phyloP scores from a whole-genome alignment of 495 filamentous ascomycete species.

The Podospora anserina region DNA sequence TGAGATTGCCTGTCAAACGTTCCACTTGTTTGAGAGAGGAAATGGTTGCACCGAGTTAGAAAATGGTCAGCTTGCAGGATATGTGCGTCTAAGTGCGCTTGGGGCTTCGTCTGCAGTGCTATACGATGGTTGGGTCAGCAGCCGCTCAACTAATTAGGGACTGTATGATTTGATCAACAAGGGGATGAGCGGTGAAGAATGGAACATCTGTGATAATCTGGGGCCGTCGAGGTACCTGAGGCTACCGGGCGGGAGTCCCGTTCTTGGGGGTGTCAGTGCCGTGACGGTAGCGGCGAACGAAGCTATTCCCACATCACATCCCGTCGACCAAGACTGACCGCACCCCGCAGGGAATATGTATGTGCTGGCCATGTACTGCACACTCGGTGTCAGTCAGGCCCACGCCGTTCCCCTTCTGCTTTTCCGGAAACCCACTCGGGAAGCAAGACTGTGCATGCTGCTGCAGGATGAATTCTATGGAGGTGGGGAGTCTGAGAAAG shows the following conservation, averaged over 20 bases:
- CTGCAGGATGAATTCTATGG: too few relatives aligned
- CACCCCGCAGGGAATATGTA: neutral
- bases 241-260: slow-evolving; percentile 3
- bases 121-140: slow-evolving; percentile 18
- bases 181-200: slow-evolving; percentile 25
- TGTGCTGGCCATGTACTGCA: neutral
- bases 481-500: neutral
- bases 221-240: slow-evolving; percentile 15
- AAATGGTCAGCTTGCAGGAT: slow-evolving; percentile 17
- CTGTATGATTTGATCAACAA: neutral
- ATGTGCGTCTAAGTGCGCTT: slow-evolving; percentile 17
- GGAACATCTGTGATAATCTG: slow-evolving; percentile 7
- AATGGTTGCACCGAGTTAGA: neutral
- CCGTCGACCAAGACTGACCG: slow-evolving; percentile 8
- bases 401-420: neutral
- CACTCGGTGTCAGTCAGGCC: neutral
- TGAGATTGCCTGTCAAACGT: neutral
- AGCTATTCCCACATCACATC: slow-evolving; percentile 25
- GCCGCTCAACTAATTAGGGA: slow-evolving; percentile 13
- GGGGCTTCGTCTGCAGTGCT: neutral
- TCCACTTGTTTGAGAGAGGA: neutral
- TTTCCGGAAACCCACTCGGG: slow-evolving; percentile 17
- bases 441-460: neutral
- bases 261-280: slow-evolving; percentile 1
- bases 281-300: slow-evolving; percentile 10